phyloP scores from a whole-genome alignment of 2,329 filamentous ascomycete species.

The Trichoderma sp. region DNA sequence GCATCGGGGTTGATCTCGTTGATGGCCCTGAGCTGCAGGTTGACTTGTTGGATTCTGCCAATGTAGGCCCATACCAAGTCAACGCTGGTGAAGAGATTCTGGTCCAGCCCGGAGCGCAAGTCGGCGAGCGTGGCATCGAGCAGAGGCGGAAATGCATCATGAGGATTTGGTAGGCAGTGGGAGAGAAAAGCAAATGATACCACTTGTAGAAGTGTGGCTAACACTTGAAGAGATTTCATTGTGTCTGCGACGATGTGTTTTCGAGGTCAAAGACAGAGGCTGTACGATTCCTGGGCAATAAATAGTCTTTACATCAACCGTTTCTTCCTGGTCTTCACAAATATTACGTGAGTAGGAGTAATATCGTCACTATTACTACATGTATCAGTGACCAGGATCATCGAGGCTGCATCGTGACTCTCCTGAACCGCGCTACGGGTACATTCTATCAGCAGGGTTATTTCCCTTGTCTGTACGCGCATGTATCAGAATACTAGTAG shows the following conservation, averaged over 20 bases:
- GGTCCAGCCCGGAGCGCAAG: slow-evolving; percentile 28
- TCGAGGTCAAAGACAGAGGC: rapidly evolving
- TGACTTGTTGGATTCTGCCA: slow-evolving; percentile 34
- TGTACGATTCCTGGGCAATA: background rate
- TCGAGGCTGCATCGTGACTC: background rate
- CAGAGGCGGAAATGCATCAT: slow-evolving; percentile 22
- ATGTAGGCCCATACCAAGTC: slow-evolving; percentile 40
- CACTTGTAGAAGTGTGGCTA: background rate
- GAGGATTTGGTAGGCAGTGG: background rate
- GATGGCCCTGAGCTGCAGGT: slow-evolving; percentile 31
- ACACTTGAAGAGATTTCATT: background rate
- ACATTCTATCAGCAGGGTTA: background rate
- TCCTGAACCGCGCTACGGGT: background rate
- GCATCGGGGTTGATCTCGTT: slow-evolving; percentile 44
- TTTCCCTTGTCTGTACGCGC: background rate
- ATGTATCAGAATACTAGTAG: background rate
- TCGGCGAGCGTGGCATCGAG: slow-evolving; percentile 31
- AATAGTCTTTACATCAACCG: background rate
- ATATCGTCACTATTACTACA: background rate
- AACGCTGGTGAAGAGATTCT: slow-evolving; percentile 39
- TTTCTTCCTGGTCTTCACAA: background rate
- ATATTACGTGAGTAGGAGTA: background rate
- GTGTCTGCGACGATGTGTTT: background rate
- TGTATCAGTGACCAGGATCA: background rate
- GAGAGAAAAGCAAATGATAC: background rate